Base-by-base conservation (phyloP, 352 stramenopile genomes). In the Pythium folliculosum region DNA sequence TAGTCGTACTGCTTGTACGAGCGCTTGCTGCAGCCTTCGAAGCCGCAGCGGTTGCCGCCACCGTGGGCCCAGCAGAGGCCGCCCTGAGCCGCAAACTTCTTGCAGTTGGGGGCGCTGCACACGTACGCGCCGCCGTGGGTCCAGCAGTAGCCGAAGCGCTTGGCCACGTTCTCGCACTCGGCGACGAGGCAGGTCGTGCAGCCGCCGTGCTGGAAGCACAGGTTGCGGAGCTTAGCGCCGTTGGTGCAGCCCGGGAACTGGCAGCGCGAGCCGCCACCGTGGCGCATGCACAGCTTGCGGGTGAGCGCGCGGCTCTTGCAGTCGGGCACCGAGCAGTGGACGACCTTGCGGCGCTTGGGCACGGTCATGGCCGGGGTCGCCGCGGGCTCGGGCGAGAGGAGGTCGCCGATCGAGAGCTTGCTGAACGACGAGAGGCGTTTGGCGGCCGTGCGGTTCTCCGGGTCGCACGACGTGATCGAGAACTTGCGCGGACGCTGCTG, bases 11-110 rank as follows among this genome's bases (percentile, higher is more conserved):
- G 44, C 37, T 73, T 56, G 54, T 73, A 70, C 10, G 54, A 70
- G 16, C 62, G 44, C 25, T 12, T 27, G 5, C 12, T 43, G 16
- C 62, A 73, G 25, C 54, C 51, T 22, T 63, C 44, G 43, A 73
- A 10, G 27, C 67, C 49, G 59, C 76, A 65, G 60, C 63, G 63
- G 21, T 63, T 71, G 35, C 64, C 64, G n/a, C 64, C 64, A 8
- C 64, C 64, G 37, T 71, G 77, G 19, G 71, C 72, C 74, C 75
- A 80, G 71, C 77, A 84, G 1, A 82, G 48, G 3, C 77, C 77
- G n/a, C 67, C 55, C 25, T 64, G 67, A 13, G 66, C 63, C 16
- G 65, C 61, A 27, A 79, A 68, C n/a, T 73, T 73, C 30, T 40
- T 47, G 54, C 72, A 79, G 16, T 55, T 66, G 10, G 45, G 35